These are phyloP conservation scores for Penicillium soppii DNA, from an alignment of 495 filamentous ascomycete genomes.

Conservation along the genomic window DNA sequence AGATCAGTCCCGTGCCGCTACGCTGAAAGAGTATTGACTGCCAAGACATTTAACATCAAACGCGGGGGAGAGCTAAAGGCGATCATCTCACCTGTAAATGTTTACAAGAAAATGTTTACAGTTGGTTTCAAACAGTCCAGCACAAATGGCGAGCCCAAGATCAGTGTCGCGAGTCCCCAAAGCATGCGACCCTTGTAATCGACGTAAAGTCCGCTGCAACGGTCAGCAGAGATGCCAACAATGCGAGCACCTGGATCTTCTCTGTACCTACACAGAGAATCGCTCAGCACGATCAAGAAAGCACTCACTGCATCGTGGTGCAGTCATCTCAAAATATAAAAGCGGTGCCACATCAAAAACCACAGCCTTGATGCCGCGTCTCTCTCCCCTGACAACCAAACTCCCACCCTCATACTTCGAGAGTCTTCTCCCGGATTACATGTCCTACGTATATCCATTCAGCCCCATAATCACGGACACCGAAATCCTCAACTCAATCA, in stretches of 20 bases:
- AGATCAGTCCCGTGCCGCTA: constrained; percentile 1
- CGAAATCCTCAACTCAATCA: constrained; percentile 21
- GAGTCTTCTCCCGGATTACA: constrained; percentile 21
- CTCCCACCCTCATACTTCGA: constrained; percentile 9
- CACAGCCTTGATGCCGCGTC: background rate
- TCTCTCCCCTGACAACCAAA: constrained; percentile 1
- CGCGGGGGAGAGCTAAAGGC: background rate
- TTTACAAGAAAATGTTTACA: too few relatives aligned
- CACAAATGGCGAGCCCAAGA: background rate
- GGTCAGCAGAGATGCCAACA: constrained; percentile 29
- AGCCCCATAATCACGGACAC: constrained; percentile 25
- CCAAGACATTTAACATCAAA: constrained; percentile 5
- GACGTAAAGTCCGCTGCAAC: constrained; percentile 80
- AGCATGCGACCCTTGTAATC: constrained; percentile 71
- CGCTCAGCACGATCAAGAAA: constrained; percentile 21
- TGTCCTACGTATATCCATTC: constrained; percentile 29
- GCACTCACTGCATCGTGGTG: constrained; percentile 18
- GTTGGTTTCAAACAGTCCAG: too few relatives aligned
- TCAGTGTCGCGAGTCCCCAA: constrained; percentile 4
- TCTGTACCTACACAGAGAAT: constrained; percentile 25
- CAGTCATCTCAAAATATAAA: constrained; percentile 24
- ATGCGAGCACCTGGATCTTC: constrained; percentile 27
- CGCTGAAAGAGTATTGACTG: constrained; percentile 1
- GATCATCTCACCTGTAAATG: too few relatives aligned
- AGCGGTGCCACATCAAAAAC: background rate